Percentiles rank a stretch among this genome's conserved stretches.
Evolutionary conservation across 768 basidiomycete genomes (phyloP).

Genomic region (Tylopilus sp.): DNA sequence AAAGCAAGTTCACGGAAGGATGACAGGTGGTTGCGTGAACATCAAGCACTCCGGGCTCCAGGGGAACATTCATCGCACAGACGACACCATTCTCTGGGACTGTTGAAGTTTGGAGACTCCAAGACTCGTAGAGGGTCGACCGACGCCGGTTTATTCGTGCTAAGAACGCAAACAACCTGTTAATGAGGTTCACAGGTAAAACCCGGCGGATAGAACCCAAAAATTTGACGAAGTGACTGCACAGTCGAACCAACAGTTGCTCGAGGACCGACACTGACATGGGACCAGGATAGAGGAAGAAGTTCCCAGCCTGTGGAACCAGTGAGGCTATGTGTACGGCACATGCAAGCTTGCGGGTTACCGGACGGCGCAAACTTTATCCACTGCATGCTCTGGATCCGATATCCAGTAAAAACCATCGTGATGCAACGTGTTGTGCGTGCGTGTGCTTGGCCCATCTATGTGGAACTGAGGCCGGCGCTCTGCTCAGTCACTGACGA

Average conservation of each 20-base stretch:
- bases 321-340: neutral
- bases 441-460: neutral
- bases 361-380: neutral
- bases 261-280: neutral
- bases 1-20: neutral
- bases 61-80: conserved; percentile 18
- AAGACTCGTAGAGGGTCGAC: neutral
- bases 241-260: neutral
- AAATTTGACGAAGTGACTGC: conserved; percentile 5
- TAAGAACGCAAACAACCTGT: conserved; percentile 1
- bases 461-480: no score
- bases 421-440: neutral
- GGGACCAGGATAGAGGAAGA: neutral
- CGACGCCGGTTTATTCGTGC: neutral
- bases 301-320: neutral
- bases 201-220: neutral
- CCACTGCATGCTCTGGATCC: neutral
- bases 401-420: no score
- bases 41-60: neutral
- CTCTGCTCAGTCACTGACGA: no score
- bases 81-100: neutral
- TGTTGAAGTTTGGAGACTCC: neutral
- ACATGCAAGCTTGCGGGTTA: no score
- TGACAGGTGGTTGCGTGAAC: no score
- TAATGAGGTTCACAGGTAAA: neutral